These are phyloP conservation scores for Lagenidium sp. DNA, from an alignment of 352 stramenopile species.

Conservation along the genomic window DNA sequence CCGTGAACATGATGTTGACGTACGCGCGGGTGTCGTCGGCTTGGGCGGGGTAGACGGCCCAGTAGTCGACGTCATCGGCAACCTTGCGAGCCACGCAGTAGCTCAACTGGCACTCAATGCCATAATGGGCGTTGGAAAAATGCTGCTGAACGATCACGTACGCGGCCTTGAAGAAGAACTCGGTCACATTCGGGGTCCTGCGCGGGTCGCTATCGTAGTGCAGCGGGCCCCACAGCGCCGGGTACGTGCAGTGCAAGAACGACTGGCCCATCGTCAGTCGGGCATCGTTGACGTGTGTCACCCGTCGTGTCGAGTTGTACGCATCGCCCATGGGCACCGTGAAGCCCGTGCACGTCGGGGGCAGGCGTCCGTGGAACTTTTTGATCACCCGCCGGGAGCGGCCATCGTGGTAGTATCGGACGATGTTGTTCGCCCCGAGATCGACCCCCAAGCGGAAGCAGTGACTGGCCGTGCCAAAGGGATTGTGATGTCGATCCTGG, in stretches of 20 bases:
- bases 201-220: slow-evolving; percentile 1
- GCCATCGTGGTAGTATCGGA: slow-evolving; percentile 8
- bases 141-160: slow-evolving; percentile 18
- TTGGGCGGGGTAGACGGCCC: slow-evolving; percentile 4
- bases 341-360: slow-evolving; percentile 9
- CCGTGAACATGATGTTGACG: slow-evolving; percentile 12
- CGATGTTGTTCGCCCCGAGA: slow-evolving; percentile 3
- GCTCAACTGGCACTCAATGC: slow-evolving; percentile 12
- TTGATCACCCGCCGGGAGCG: slow-evolving; percentile 5
- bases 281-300: slow-evolving; percentile 7
- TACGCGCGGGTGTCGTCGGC: slow-evolving; percentile 5
- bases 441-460: slow-evolving; percentile 13
- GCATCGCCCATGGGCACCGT: slow-evolving; percentile 1
- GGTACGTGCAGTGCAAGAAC: slow-evolving; percentile 10
- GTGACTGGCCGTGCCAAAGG: slow-evolving; percentile 2
- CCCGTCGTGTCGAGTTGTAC: slow-evolving; percentile 2
- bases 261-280: slow-evolving; percentile 3
- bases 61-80: slow-evolving; percentile 5
- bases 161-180: slow-evolving; percentile 12
- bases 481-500: too few species aligned
- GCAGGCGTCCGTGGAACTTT: slow-evolving; percentile 9
- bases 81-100: slow-evolving; percentile 11
- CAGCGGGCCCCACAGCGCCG: background rate
- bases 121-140: slow-evolving; percentile 7
- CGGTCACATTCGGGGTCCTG: background rate